Evolutionary conservation across 1,284 basidiomycete species (phyloP).

Genomic region (Moesziomyces globuligerus): DNA sequence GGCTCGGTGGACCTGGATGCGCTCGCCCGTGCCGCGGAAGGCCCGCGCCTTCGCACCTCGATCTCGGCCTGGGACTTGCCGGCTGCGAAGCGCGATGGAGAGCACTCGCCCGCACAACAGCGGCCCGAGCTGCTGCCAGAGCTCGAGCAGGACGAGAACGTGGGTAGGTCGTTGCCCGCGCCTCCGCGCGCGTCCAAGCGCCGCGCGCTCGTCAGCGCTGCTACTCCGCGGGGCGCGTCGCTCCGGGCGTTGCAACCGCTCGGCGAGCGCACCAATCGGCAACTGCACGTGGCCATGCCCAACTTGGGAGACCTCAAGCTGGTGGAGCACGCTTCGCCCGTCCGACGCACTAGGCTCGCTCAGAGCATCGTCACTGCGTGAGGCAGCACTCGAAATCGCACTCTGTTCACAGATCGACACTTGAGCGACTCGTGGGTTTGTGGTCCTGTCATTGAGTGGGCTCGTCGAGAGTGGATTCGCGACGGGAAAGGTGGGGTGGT

Average conservation of each 20-base stretch:
- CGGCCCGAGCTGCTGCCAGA: background rate
- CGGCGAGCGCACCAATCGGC: background rate
- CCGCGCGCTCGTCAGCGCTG: constrained; percentile 5
- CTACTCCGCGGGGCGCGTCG: no score
- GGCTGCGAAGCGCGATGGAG: background rate
- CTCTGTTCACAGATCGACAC: no score
- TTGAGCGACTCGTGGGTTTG: no score
- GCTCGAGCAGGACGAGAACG: background rate
- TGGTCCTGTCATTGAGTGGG: no score
- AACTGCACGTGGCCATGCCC: background rate
- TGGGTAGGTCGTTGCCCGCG: constrained; percentile 21
- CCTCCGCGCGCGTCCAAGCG: constrained; percentile 25
- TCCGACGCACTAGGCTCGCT: no score
- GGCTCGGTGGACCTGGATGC: constrained; percentile 2
- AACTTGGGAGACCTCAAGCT: no score
- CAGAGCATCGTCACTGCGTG: no score
- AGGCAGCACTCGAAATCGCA: no score
- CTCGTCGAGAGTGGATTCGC: no score
- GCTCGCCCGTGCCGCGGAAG: background rate
- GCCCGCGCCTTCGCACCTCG: constrained; percentile 6
- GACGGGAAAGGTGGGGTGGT: no score
- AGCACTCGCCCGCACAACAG: background rate
- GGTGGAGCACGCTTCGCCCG: no score
- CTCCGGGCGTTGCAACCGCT: no score
- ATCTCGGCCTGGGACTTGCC: constrained; percentile 18